phyloP scores from a whole-genome alignment of 2,329 filamentous ascomycete species.

The Mollisia scopiformis region DNA sequence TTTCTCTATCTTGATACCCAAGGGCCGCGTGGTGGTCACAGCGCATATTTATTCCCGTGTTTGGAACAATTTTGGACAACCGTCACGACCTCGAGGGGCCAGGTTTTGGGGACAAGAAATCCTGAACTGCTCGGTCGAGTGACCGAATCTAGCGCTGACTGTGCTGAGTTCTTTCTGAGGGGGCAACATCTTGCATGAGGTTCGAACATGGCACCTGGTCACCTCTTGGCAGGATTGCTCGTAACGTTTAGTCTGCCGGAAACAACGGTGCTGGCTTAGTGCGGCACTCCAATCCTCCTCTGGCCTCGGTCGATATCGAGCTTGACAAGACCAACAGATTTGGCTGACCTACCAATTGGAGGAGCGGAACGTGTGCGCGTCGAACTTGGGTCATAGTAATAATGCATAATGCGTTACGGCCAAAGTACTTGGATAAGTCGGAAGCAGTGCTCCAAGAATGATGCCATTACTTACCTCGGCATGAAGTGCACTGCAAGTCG shows the following conservation, averaged over 20 bases:
- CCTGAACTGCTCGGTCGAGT: constrained; percentile 6
- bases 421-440: background rate
- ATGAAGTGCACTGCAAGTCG: background rate
- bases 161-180: constrained; percentile 2
- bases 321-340: background rate
- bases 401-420: background rate
- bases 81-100: background rate
- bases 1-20: background rate
- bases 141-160: constrained; percentile 12
- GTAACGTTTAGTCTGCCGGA: background rate
- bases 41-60: constrained; percentile 1
- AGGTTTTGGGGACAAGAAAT: background rate
- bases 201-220: background rate
- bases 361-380: background rate
- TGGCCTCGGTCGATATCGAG: background rate
- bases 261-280: background rate
- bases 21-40: background rate
- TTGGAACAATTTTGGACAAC: constrained; percentile 6
- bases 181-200: background rate
- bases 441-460: background rate
- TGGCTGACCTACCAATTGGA: background rate
- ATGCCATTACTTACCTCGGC: background rate
- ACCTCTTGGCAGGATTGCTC: constrained; percentile 1
- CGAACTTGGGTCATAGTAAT: background rate
- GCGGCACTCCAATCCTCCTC: background rate